phyloP scores from a whole-genome alignment of 148 eudicot species.

The Spergularia marina region DNA sequence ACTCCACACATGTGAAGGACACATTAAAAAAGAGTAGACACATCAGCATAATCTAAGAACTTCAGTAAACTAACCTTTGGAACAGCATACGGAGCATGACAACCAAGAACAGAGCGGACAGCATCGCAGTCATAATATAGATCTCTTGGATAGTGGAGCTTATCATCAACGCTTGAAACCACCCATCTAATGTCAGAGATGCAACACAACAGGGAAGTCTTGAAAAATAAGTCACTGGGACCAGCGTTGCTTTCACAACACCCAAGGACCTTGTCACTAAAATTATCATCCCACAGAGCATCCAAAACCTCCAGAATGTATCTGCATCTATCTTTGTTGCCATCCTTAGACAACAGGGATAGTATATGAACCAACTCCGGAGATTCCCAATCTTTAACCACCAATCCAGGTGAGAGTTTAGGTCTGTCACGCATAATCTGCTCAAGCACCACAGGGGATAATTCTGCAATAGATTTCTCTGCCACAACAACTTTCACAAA shows the following conservation, averaged over 20 bases:
- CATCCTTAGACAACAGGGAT: conserved; percentile 47
- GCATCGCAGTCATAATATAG: conserved; percentile 74
- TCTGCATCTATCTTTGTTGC: conserved; percentile 43
- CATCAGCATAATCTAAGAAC: neutral
- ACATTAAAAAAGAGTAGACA: neutral
- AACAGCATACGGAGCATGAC: conserved; percentile 68
- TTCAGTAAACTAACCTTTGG: conserved; percentile 68
- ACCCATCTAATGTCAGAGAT: conserved; percentile 62
- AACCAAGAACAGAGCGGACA: conserved; percentile 71
- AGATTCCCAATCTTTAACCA: conserved; percentile 86
- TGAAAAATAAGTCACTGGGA: conserved; percentile 40
- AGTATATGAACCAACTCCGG: conserved; percentile 55
- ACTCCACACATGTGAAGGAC: too few species aligned
- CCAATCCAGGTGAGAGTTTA: conserved; percentile 34
- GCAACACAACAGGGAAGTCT: conserved; percentile 53
- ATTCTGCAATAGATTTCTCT: conserved; percentile 52
- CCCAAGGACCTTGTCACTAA: conserved; percentile 56
- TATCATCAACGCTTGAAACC: conserved; percentile 49
- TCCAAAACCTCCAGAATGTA: conserved; percentile 77
- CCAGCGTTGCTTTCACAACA: conserved; percentile 32
- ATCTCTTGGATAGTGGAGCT: conserved; percentile 68
- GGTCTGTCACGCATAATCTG: conserved; percentile 35
- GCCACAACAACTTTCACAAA: conserved; percentile 60
- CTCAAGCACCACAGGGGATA: conserved; percentile 35
- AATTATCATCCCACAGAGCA: conserved; percentile 70